Conservation (phyloP, 192 early-diverging fungal genomes). For the Coemansia sp. region DNA sequence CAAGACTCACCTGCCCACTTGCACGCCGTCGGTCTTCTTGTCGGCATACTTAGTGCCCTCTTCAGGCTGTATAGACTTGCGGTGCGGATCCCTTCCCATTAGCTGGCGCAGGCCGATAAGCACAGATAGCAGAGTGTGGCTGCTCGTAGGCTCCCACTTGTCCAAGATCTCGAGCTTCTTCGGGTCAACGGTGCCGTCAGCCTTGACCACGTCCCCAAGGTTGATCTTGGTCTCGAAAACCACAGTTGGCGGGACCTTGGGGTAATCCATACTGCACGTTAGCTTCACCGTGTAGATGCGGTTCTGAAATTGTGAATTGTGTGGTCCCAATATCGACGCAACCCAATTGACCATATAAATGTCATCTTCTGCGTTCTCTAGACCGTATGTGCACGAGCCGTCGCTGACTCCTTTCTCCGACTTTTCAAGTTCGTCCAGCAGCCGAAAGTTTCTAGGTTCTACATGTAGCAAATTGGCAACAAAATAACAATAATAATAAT, state of each 20-base stretch:
- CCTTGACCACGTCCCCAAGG: slow-evolving; percentile 53
- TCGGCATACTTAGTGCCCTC: slow-evolving; percentile 67
- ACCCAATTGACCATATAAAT: slow-evolving; percentile 85
- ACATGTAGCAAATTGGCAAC: slow-evolving; percentile 13
- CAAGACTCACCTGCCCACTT: neutral
- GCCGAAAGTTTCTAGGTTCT: slow-evolving; percentile 96
- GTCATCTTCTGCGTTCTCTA: slow-evolving; percentile 76
- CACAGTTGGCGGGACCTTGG: slow-evolving; percentile 76
- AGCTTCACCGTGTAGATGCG: slow-evolving; percentile 89
- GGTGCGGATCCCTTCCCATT: slow-evolving; percentile 79
- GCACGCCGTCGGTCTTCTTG: neutral
- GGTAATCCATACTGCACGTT: slow-evolving; percentile 83
- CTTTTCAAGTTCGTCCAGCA: slow-evolving; percentile 96
- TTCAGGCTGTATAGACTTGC: slow-evolving; percentile 85
- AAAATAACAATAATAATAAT: neutral
- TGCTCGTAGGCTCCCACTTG: slow-evolving; percentile 72
- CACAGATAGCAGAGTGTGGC: slow-evolving; percentile 75
- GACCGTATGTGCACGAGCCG: slow-evolving; percentile 90
- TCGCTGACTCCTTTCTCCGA: slow-evolving; percentile 96
- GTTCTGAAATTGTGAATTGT: slow-evolving; percentile 83
- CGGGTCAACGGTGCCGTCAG: slow-evolving; percentile 63
- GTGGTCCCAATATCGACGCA: slow-evolving; percentile 89
- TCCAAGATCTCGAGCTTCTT: slow-evolving; percentile 80
- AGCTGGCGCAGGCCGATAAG: slow-evolving; percentile 82
- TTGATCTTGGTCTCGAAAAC: slow-evolving; percentile 83